phyloP scores from a whole-genome alignment of 306 rosid species.

The Fragaria iinumae region DNA sequence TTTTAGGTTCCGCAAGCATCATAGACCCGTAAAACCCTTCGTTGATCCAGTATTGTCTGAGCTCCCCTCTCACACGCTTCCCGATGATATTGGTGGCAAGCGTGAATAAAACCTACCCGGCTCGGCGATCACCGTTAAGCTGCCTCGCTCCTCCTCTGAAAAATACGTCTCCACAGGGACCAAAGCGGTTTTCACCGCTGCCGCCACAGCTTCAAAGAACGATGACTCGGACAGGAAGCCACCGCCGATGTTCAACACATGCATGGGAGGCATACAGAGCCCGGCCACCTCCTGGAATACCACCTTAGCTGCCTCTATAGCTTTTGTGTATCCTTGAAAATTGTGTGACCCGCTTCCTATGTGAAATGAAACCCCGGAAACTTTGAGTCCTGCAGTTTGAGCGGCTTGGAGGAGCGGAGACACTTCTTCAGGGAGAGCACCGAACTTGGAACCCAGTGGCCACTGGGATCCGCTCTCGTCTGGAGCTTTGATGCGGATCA shows the following conservation, averaged over 20 bases:
- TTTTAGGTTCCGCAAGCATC: constrained; percentile 12
- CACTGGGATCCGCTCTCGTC: constrained; percentile 37
- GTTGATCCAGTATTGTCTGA: constrained; percentile 60
- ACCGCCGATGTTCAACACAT: constrained; percentile 51
- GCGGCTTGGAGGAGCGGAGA: constrained; percentile 43
- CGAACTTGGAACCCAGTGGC: constrained; percentile 41
- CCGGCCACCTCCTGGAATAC: constrained; percentile 37
- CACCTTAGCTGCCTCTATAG: constrained; percentile 38
- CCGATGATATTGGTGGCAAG: constrained; percentile 46
- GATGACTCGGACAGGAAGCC: constrained; percentile 39
- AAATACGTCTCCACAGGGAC: constrained; percentile 29
- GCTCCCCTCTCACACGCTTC: constrained; percentile 46
- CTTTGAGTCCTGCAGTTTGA: constrained; percentile 18
- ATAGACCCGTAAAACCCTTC: constrained; percentile 51
- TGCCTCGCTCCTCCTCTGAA: constrained; percentile 9
- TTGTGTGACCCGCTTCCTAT: constrained; percentile 51
- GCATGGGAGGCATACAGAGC: constrained; percentile 49
- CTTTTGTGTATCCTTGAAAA: constrained; percentile 21
- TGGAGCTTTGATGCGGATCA: constrained; percentile 42
- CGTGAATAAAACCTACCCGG: constrained; percentile 58
- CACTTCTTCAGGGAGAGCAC: constrained; percentile 49
- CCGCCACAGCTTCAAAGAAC: constrained; percentile 37
- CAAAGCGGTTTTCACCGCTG: constrained; percentile 32
- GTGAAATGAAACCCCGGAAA: constrained; percentile 61
- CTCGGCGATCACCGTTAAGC: constrained; percentile 37